phyloP scores from a whole-genome alignment of 495 filamentous ascomycete genomes.

The Daldinia grandis region DNA sequence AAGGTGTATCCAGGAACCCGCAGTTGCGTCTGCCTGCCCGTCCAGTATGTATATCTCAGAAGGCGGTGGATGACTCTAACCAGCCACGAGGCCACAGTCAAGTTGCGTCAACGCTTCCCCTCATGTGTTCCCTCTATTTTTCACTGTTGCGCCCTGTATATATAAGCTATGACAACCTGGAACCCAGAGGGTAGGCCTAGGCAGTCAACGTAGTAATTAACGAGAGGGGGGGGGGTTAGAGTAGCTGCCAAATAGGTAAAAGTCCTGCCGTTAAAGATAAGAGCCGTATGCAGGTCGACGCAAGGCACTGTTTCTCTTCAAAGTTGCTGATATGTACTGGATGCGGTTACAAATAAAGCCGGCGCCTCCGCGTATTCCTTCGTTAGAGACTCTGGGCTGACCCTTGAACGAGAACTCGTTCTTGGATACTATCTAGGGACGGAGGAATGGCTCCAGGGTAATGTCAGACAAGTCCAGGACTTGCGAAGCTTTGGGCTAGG shows the following conservation, averaged over 20 bases:
- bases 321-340: constrained; percentile 1
- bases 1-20: constrained; percentile 35
- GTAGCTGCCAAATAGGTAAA: constrained; percentile 18
- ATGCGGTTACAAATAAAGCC: constrained; percentile 11
- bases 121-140: constrained; percentile 9
- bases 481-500: constrained; percentile 28
- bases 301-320: constrained; percentile 34
- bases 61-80: constrained; percentile 30
- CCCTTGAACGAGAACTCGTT: constrained; percentile 26
- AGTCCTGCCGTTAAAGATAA: constrained; percentile 24
- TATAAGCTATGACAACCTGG: constrained; percentile 15
- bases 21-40: constrained; percentile 25
- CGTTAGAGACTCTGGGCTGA: constrained; percentile 22
- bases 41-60: constrained; percentile 22
- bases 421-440: constrained; percentile 21
- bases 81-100: constrained; percentile 32
- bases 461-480: constrained; percentile 35
- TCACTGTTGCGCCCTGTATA: constrained; percentile 29
- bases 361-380: constrained; percentile 10
- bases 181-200: constrained; percentile 11
- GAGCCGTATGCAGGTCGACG: constrained; percentile 35
- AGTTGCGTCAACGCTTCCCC: constrained; percentile 23
- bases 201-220: constrained; percentile 25
- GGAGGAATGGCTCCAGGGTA: constrained; percentile 38
- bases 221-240: neutral